Base-by-base conservation (phyloP, 208 protist species). In the Trypanosoma platydactyli region DNA sequence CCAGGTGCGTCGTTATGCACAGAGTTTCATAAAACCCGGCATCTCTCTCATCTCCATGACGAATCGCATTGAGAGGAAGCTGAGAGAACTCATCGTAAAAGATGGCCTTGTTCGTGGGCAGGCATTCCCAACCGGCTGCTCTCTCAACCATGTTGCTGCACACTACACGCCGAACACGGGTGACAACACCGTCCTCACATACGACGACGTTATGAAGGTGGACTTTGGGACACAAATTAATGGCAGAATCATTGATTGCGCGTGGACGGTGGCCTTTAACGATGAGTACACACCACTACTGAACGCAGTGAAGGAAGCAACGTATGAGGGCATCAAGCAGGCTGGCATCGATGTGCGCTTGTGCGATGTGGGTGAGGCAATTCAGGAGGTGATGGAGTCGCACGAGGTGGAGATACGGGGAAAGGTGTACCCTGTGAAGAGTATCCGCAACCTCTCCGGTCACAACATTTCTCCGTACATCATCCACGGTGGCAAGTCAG, bases 401-500 rank as follows among this genome's bases (percentile, higher is more conserved):
- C 82, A 98, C 72, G 97, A 99, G 79, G 86, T 99, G 51, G 94
- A 98, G 77, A 73, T 99, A 45, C 86, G 97, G 63, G 96, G 96
- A 12, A 98, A 98, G 68, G 91, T 94, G n/a, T 89, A 82, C 62
- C 81, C 84, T 42, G 84, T 99, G 40, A 97, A 99, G 76, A 88
- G 95, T 16, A 97, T 99, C 59, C 81, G 96, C 49, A 99, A 99
- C 77, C 79, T 99, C 18, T 98, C 91, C 66, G 99, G 99, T 15
- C 99, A 99, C 89, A 98, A 89, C 42, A 97, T 99, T 51, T 89
- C 71, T 0, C 90, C 94, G 35, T 99, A 99, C 78, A 68, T 78
- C 7, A 99, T 99, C 63, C 99, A 99, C 86, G 97, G 94, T 64
- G 99, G 99, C 48, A 99, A 99, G 82, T 96, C 84, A 25, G 98